These are phyloP conservation scores for Thoreauomyces humboldtii DNA, from an alignment of 192 early-diverging fungal species.

Conservation along the genomic window DNA sequence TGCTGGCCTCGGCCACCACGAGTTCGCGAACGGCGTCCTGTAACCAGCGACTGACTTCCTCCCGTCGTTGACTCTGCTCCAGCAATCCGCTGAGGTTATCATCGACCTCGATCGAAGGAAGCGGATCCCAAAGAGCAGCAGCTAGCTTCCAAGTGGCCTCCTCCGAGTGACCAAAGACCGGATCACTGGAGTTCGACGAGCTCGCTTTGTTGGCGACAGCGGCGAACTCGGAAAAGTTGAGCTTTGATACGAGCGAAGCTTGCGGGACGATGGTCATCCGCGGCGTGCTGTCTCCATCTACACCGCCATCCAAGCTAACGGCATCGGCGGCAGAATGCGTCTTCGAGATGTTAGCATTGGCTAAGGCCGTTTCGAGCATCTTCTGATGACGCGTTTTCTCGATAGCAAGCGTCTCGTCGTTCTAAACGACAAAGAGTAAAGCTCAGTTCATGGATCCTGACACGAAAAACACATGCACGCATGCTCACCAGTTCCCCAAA, in stretches of 20 bases:
- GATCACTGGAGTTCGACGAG: too few relatives aligned
- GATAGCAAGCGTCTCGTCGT: conserved; percentile 2
- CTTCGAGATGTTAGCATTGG: conserved; percentile 2
- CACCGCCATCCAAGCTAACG: conserved; percentile 1
- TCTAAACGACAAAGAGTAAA: too few relatives aligned
- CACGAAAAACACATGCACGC: too few relatives aligned
- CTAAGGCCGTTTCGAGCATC: conserved; percentile 19
- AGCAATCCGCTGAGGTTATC: conserved; percentile 10
- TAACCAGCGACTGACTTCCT: conserved; percentile 64
- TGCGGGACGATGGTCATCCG: conserved; percentile 7
- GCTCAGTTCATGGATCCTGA: background rate
- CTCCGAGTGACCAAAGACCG: conserved; percentile 42
- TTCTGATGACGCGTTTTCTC: background rate
- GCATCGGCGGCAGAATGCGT: background rate
- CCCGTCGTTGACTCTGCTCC: conserved; percentile 47
- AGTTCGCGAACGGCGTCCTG: conserved; percentile 47
- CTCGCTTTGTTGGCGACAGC: conserved; percentile 8
- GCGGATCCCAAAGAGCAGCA: conserved; percentile 53
- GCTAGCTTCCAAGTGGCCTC: conserved; percentile 50
- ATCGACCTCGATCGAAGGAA: background rate
- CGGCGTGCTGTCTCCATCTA: background rate
- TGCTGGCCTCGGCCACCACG: conserved; percentile 41
- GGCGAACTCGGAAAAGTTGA: conserved; percentile 17
- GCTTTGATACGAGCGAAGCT: conserved; percentile 2
- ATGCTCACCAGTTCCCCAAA: conserved; percentile 10